A percentile compares a stretch with the other conserved stretches of the same genome.
Evolutionary conservation across 140 eudicot genomes (phyloP).

Genomic region (Senecio squalidus): DNA sequence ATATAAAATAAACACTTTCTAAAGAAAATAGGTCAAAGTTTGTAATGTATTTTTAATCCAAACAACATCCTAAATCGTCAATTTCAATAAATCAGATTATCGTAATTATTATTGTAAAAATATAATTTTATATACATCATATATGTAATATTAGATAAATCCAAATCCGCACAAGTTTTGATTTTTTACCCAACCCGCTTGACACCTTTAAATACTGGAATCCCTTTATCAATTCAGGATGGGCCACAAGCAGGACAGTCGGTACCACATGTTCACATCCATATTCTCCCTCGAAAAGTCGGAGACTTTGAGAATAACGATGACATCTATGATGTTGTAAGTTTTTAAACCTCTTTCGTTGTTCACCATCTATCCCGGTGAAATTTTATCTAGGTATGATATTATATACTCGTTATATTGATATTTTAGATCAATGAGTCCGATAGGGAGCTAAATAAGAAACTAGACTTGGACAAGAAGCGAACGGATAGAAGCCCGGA

Average conservation of each 20-base stretch:
- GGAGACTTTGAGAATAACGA: conserved; percentile 77
- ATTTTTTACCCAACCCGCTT: neutral
- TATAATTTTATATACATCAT: no score
- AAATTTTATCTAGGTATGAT: neutral
- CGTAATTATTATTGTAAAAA: no score
- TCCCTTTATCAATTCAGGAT: conserved; percentile 36
- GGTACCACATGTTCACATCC: conserved; percentile 81
- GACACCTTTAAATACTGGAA: neutral
- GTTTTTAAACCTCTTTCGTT: conserved; percentile 10
- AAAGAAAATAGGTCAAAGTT: no score
- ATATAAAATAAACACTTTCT: no score
- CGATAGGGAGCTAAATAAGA: conserved; percentile 68
- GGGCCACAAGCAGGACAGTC: conserved; percentile 89
- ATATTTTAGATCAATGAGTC: conserved; percentile 49
- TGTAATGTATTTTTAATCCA: no score
- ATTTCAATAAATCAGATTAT: no score
- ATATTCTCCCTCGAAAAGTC: conserved; percentile 62
- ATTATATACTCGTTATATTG: neutral
- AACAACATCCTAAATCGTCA: no score
- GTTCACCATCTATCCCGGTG: neutral
- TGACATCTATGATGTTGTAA: conserved; percentile 84
- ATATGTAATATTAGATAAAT: neutral
- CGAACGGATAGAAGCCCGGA: conserved; percentile 67
- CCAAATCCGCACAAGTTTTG: neutral
- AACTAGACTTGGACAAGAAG: conserved; percentile 68